phyloP scores from a whole-genome alignment of 768 basidiomycete genomes.

The Boletus sp. region DNA sequence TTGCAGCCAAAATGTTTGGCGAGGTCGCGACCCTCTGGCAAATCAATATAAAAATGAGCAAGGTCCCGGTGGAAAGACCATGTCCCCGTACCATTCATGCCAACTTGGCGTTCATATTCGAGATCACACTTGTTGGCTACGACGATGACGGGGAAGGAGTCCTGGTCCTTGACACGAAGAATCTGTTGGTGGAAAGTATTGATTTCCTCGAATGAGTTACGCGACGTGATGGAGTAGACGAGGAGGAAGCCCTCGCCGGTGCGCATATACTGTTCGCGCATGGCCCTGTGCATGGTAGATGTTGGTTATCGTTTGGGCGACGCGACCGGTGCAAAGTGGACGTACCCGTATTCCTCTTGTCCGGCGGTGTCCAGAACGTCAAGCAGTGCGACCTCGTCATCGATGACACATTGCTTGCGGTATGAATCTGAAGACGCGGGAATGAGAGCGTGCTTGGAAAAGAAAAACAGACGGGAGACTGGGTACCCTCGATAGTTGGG shows the following conservation, averaged over 20 bases:
- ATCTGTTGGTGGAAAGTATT: conserved; percentile 96
- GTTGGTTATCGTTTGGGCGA: conserved; percentile 4
- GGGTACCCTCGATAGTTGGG: conserved; percentile 87
- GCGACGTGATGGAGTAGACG: conserved; percentile 97
- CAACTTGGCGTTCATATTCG: conserved; percentile 94
- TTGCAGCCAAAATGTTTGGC: conserved; percentile 93
- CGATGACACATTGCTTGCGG: conserved; percentile 94
- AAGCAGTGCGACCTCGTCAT: conserved; percentile 96
- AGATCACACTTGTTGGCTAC: conserved; percentile 98
- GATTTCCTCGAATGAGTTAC: conserved; percentile 97
- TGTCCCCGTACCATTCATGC: conserved; percentile 72
- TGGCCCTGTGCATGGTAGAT: conserved; percentile 56
- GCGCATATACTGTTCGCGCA: conserved; percentile 99
- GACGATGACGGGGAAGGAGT: conserved; percentile 91
- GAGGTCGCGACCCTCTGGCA: conserved; percentile 90
- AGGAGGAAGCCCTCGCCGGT: conserved; percentile 97
- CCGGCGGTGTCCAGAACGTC: conserved; percentile 98
- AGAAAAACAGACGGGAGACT: conserved; percentile 4
- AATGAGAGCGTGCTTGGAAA: background rate
- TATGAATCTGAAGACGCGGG: conserved; percentile 69
- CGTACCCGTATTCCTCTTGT: conserved; percentile 96
- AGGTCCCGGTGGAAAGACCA: background rate
- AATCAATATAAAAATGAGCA: background rate
- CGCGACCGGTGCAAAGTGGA: conserved; percentile 13
- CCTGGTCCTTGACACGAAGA: conserved; percentile 93